Percentiles rank a stretch among this genome's conserved stretches.
phyloP scores from a whole-genome alignment of 352 stramenopile species.

The Phytophthora citrophthora region DNA sequence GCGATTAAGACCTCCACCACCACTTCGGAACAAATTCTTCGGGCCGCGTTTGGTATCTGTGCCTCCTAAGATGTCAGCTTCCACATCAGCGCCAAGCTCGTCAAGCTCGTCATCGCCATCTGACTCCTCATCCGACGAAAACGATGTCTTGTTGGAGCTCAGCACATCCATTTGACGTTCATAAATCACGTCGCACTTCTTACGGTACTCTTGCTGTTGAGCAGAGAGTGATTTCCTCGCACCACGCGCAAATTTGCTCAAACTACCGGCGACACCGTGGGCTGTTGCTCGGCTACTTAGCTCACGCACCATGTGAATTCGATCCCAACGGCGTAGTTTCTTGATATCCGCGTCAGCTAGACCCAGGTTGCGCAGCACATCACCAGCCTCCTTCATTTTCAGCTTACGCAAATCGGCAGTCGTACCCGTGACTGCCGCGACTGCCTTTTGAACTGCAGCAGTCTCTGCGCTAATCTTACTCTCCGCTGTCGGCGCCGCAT shows the following conservation, averaged over 20 bases:
- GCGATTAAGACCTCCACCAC: constrained; percentile 75
- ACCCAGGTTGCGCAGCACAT: constrained; percentile 82
- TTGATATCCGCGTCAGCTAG: constrained; percentile 83
- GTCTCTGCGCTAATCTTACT: constrained; percentile 59
- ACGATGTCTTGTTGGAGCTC: constrained; percentile 58
- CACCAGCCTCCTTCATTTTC: constrained; percentile 87
- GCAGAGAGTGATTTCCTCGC: constrained; percentile 81
- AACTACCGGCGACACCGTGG: constrained; percentile 68
- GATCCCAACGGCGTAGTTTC: constrained; percentile 83
- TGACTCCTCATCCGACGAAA: constrained; percentile 80
- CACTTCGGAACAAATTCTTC: constrained; percentile 80
- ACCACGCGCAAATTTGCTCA: constrained; percentile 85
- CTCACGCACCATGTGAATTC: constrained; percentile 83
- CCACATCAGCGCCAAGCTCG: constrained; percentile 77
- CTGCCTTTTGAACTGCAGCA: constrained; percentile 75
- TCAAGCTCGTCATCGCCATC: constrained; percentile 77
- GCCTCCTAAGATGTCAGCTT: constrained; percentile 74
- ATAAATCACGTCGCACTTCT: constrained; percentile 88
- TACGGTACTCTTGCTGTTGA: constrained; percentile 86
- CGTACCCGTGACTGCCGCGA: constrained; percentile 81
- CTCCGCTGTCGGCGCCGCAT: constrained; percentile 42
- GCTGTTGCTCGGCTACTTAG: constrained; percentile 78
- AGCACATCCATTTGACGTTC: constrained; percentile 86
- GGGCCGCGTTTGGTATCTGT: constrained; percentile 72
- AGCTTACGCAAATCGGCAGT: constrained; percentile 87